These are phyloP conservation scores for Fusarium nelsonii DNA, from an alignment of 2,329 filamentous ascomycete genomes.

Conservation along the genomic window DNA sequence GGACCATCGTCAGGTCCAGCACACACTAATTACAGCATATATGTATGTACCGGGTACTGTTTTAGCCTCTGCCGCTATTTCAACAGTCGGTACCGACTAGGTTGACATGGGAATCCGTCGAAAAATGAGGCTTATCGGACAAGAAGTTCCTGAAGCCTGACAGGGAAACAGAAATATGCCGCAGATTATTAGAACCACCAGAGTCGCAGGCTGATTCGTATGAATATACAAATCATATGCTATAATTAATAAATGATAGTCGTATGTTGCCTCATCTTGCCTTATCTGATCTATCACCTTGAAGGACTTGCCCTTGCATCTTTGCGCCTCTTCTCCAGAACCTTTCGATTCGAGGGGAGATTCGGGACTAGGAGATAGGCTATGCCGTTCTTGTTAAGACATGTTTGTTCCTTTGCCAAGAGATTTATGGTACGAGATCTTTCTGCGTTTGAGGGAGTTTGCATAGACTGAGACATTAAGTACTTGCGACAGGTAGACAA, in stretches of 20 bases:
- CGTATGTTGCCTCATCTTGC: neutral
- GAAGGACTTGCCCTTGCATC: slow-evolving; percentile 15
- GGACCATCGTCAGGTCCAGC: neutral
- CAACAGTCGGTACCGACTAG: neutral
- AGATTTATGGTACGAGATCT: slow-evolving; percentile 11
- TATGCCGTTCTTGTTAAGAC: neutral
- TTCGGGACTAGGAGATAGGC: neutral
- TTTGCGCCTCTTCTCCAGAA: neutral
- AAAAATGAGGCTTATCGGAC: neutral
- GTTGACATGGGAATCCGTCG: neutral
- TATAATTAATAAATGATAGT: neutral
- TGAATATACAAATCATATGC: neutral
- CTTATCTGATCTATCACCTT: slow-evolving; percentile 18
- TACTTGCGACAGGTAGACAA: neutral
- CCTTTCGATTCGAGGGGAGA: neutral
- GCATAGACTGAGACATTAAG: neutral
- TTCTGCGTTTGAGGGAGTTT: slow-evolving; percentile 15
- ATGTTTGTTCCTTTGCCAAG: slow-evolving; percentile 5
- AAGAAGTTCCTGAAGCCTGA: too few relatives aligned
- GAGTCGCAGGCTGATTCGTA: neutral
- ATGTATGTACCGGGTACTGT: neutral
- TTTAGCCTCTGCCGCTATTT: neutral
- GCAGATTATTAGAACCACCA: neutral
- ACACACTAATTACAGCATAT: neutral
- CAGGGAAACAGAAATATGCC: neutral